These are phyloP conservation scores for Boletus pseudopeckii DNA, from an alignment of 768 basidiomycete species.

Conservation along the genomic window DNA sequence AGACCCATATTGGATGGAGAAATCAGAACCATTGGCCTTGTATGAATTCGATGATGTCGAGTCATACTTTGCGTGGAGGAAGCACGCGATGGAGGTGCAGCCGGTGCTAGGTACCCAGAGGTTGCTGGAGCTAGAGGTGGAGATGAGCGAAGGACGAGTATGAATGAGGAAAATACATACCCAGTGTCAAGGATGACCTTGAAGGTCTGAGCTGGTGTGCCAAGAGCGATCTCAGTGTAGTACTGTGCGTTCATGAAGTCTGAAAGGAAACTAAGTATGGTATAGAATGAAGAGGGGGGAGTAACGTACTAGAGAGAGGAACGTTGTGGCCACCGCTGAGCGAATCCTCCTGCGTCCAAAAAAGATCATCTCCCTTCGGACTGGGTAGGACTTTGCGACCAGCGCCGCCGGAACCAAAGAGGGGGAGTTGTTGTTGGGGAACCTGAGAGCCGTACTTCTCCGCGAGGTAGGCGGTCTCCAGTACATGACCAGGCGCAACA, in stretches of 20 bases:
- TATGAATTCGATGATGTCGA: constrained; percentile 74
- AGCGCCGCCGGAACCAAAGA: constrained; percentile 70
- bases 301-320: constrained; percentile 66
- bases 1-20: constrained; percentile 91
- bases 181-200: constrained; percentile 95
- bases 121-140: constrained; percentile 69
- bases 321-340: constrained; percentile 77
- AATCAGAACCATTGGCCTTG: constrained; percentile 85
- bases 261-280: constrained; percentile 29
- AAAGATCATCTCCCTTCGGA: constrained; percentile 55
- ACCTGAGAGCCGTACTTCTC: constrained; percentile 77
- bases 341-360: constrained; percentile 77
- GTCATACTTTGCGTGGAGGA: constrained; percentile 93
- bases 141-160: constrained; percentile 21
- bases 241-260: constrained; percentile 99
- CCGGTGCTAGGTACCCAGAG: constrained; percentile 86
- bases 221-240: constrained; percentile 82
- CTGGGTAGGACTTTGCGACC: constrained; percentile 58
- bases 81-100: constrained; percentile 89
- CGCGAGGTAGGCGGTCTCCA: constrained; percentile 84
- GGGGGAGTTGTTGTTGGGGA: constrained; percentile 50
- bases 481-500: constrained; percentile 54
- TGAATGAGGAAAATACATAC: constrained; percentile 32
- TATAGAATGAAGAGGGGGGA: neutral
- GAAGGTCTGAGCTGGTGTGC: constrained; percentile 83